phyloP scores from a whole-genome alignment of 2,329 filamentous ascomycete species.

The Claviceps arundinis region DNA sequence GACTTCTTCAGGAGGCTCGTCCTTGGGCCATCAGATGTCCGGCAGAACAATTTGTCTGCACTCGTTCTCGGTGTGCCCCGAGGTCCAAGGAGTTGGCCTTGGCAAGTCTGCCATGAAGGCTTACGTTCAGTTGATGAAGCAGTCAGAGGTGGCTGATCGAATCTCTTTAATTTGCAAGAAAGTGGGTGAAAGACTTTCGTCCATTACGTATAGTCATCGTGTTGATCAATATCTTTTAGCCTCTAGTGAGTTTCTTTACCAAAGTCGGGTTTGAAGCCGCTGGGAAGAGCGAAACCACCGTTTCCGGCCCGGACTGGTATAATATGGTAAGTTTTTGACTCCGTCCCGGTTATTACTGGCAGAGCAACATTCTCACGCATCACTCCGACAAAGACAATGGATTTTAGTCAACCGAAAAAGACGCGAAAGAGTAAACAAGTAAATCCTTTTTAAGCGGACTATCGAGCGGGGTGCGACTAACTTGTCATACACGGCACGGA shows the following conservation, averaged over 20 bases:
- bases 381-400: not conserved
- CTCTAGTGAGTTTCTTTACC: constrained; percentile 62
- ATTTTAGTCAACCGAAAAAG: not conserved
- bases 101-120: constrained; percentile 51
- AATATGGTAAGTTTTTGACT: constrained; percentile 51
- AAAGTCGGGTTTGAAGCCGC: constrained; percentile 57
- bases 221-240: constrained; percentile 22
- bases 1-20: constrained; percentile 26
- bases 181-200: constrained; percentile 11
- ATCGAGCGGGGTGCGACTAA: not conserved
- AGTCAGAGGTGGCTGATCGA: constrained; percentile 54
- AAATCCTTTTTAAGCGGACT: not conserved
- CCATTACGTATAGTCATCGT: not conserved
- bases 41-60: constrained; percentile 71
- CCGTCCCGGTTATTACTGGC: not conserved
- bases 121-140: constrained; percentile 50
- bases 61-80: constrained; percentile 66
- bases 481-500: not conserved
- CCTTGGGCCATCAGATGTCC: constrained; percentile 52
- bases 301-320: constrained; percentile 69
- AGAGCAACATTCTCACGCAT: not conserved
- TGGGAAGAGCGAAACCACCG: constrained; percentile 55
- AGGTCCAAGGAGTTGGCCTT: constrained; percentile 60
- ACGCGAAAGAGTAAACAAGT: not conserved
- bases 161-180: constrained; percentile 62